Evolutionary conservation across 1,284 basidiomycete species (phyloP), one percentile per base, ranked within the genome.

Genomic region (Leccinum pachyderme): DNA sequence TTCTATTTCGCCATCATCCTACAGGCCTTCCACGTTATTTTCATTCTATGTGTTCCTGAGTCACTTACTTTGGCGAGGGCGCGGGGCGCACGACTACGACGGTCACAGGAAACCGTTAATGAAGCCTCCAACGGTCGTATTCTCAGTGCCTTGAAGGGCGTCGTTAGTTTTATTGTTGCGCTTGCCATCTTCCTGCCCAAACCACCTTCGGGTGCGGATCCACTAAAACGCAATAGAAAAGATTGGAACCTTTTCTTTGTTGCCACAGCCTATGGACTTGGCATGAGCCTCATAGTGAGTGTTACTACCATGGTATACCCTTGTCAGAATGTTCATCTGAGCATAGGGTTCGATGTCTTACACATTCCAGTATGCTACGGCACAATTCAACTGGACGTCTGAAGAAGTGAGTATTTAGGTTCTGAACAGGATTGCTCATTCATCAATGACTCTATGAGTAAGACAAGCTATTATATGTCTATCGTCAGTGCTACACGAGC

Each of bases 401-500:
- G 82, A 89, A 69, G 77, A 78, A 64, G 89, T 90, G 60, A 57
- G 80, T 72, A 25, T 56, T 29, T 45, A 27, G n/a, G 15, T 22
- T 25, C 27, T 12, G 15, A 41, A 24, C 15, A 18, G 11, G 7
- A 47, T 32, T n/a, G 9, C 33, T 47, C 11, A 4, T 41, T 47
- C 22, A 33, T 47, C 59, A 29, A 68, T 29, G 13, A 35, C 18
- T 18, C 18, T 15, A n/a, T 55, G 13, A 49, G 51, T 13, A 59
- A 93, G 87, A 71, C 90, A 12, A 91, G 90, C 7, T 93, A 93
- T 60, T 93, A 81, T 74, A 70, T 93, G 50, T 89, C 83, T 52
- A 59, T 83, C 6, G 65, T 85, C 13, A 83, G 85, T n/a, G 73
- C 77, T 18, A 71, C 77, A 2, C 78, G 90, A 6, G 86, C 87